Conservation (phyloP, 768 basidiomycete genomes). For the Rubroboletus pulcherrimus region DNA sequence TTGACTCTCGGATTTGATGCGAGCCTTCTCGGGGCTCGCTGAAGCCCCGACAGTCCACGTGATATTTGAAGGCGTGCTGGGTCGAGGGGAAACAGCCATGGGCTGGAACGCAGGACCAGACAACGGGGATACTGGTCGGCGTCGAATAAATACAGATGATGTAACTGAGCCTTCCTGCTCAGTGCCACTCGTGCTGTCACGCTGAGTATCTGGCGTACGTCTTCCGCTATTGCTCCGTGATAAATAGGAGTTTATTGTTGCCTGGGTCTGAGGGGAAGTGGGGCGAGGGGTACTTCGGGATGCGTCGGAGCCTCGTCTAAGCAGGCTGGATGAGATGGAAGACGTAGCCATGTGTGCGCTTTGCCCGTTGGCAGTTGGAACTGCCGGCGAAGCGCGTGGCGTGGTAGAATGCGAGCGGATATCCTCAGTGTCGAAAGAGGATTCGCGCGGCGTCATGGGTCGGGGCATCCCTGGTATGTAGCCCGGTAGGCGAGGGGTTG, state of each 20-base stretch:
- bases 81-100: slow-evolving; percentile 49
- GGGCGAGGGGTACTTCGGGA: slow-evolving; percentile 48
- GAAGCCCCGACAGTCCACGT: slow-evolving; percentile 56
- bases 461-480: slow-evolving; percentile 90
- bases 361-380: slow-evolving; percentile 35
- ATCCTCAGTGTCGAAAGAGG: slow-evolving; percentile 62
- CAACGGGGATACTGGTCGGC: slow-evolving; percentile 72
- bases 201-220: slow-evolving; percentile 55
- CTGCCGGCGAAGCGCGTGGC: slow-evolving; percentile 73
- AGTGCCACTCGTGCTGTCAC: slow-evolving; percentile 34
- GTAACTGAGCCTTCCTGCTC: slow-evolving; percentile 43
- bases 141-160: slow-evolving; percentile 52
- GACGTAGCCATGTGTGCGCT: slow-evolving; percentile 35
- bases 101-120: slow-evolving; percentile 59
- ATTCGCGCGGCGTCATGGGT: slow-evolving; percentile 84
- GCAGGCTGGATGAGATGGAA: slow-evolving; percentile 35
- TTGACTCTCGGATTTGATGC: slow-evolving; percentile 29
- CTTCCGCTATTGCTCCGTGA: slow-evolving; percentile 62
- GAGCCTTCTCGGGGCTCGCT: slow-evolving; percentile 29
- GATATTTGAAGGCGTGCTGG: slow-evolving; percentile 68
- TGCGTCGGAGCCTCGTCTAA: slow-evolving; percentile 55
- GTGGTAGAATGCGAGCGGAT: slow-evolving; percentile 67
- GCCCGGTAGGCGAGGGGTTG: slow-evolving; percentile 61
- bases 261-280: slow-evolving; percentile 41
- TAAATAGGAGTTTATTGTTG: slow-evolving; percentile 44